Evolutionary conservation across 2,329 filamentous ascomycete genomes (phyloP).

Genomic region (Verticillium albo-atrum): DNA sequence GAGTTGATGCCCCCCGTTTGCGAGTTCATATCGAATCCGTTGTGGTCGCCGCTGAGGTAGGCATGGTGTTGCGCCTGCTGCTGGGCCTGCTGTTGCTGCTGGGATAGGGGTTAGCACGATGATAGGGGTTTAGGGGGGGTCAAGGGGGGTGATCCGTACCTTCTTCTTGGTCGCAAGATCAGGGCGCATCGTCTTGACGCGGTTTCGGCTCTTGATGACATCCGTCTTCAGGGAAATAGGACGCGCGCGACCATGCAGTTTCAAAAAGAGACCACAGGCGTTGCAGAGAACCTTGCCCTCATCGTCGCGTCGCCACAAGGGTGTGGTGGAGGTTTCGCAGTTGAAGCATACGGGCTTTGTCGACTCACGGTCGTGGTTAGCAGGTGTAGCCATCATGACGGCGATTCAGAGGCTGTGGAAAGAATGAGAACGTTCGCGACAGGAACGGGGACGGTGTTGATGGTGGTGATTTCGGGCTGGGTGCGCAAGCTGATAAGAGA

Average conservation of each 20-base stretch:
- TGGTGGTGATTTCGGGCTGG: neutral
- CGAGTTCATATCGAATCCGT: slow-evolving; percentile 55
- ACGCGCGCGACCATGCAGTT: slow-evolving; percentile 87
- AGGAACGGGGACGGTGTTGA: neutral
- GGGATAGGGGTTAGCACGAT: neutral
- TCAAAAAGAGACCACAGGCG: slow-evolving; percentile 94
- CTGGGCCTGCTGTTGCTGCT: slow-evolving; percentile 24
- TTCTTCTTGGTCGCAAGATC: slow-evolving; percentile 81
- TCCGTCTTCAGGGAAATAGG: slow-evolving; percentile 98
- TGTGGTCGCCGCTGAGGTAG: slow-evolving; percentile 39
- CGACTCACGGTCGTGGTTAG: slow-evolving; percentile 52
- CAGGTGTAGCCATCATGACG: slow-evolving; percentile 48
- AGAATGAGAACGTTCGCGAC: slow-evolving; percentile 8
- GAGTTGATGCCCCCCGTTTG: slow-evolving; percentile 32
- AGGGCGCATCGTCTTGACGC: slow-evolving; percentile 81
- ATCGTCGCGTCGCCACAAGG: slow-evolving; percentile 96
- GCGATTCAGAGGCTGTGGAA: slow-evolving; percentile 19
- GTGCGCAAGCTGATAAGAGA: neutral
- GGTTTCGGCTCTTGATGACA: slow-evolving; percentile 98
- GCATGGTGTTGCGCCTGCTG: slow-evolving; percentile 33
- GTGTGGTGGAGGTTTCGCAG: slow-evolving; percentile 91
- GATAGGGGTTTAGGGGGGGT: neutral
- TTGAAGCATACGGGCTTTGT: slow-evolving; percentile 95
- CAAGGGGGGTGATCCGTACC: slow-evolving; percentile 44
- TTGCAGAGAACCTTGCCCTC: slow-evolving; percentile 95